phyloP scores from a whole-genome alignment of 192 early-diverging fungal species.

The Coemansia aciculifera region DNA sequence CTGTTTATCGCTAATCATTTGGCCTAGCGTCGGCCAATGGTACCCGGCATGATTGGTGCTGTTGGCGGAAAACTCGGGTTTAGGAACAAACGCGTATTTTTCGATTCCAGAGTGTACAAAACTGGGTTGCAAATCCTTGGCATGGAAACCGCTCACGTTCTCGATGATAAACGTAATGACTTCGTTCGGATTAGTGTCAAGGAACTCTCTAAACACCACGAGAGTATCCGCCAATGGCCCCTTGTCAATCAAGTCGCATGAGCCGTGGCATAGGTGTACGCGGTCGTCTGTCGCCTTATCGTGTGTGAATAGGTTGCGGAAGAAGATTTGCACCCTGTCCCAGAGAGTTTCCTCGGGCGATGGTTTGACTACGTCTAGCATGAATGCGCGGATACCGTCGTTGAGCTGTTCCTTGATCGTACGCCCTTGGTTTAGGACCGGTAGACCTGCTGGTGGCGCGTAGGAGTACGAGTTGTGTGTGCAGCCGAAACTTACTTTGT shows the following conservation, averaged over 20 bases:
- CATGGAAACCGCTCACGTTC: conserved; percentile 58
- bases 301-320: not conserved
- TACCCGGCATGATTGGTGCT: conserved; percentile 19
- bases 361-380: conserved; percentile 61
- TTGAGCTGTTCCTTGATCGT: conserved; percentile 65
- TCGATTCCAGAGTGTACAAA: conserved; percentile 58
- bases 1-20: conserved; percentile 65
- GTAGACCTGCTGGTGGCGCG: conserved; percentile 31
- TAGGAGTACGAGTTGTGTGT: conserved; percentile 77
- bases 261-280: conserved; percentile 68
- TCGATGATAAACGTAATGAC: conserved; percentile 77
- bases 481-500: conserved; percentile 63
- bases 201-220: conserved; percentile 55
- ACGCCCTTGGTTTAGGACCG: conserved; percentile 64
- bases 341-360: not conserved
- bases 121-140: conserved; percentile 54
- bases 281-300: not conserved
- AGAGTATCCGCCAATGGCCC: conserved; percentile 59
- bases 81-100: conserved; percentile 53
- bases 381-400: conserved; percentile 75
- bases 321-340: not conserved
- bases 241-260: conserved; percentile 67
- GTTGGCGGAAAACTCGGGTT: conserved; percentile 12
- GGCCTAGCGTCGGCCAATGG: conserved; percentile 68
- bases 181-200: conserved; percentile 71